Percentiles rank a stretch among this genome's conserved stretches.
Evolutionary conservation across 75 land plant genomes (phyloP).

Genomic region (Isoetes taiwanensis): DNA sequence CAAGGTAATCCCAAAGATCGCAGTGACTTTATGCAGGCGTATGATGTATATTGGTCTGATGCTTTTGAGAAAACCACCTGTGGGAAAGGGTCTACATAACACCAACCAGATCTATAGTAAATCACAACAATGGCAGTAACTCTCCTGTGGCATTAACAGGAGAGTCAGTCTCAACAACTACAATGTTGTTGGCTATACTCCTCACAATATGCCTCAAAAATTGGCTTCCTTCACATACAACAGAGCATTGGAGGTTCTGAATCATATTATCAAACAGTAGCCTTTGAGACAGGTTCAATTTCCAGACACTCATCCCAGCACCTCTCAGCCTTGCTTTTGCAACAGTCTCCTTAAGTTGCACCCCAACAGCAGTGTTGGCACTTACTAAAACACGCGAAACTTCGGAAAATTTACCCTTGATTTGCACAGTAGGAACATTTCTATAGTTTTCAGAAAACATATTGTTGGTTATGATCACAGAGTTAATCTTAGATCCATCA

Average conservation of each 20-base stretch:
- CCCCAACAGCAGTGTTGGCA: slow-evolving; percentile 50
- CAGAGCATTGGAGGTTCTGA: slow-evolving; percentile 51
- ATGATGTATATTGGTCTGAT: too few species aligned
- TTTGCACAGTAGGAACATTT: slow-evolving; percentile 28
- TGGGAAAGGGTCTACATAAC: too few species aligned
- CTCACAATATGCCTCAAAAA: slow-evolving; percentile 36
- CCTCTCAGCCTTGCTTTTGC: slow-evolving; percentile 32
- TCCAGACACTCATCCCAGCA: slow-evolving; percentile 36
- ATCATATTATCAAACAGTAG: slow-evolving; percentile 51
- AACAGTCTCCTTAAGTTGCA: slow-evolving; percentile 51
- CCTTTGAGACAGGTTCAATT: slow-evolving; percentile 33
- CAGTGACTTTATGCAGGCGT: too few species aligned
- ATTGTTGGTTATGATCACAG: slow-evolving; percentile 52
- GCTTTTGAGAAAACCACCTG: too few species aligned
- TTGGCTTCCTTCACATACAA: slow-evolving; percentile 11
- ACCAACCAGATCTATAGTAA: too few species aligned
- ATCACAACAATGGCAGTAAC: too few species aligned
- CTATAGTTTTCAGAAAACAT: slow-evolving; percentile 44
- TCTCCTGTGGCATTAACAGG: slow-evolving; percentile 29
- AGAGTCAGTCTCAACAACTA: slow-evolving; percentile 28
- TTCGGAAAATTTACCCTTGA: slow-evolving; percentile 25
- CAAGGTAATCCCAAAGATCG: too few species aligned
- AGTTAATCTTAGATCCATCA: too few species aligned
- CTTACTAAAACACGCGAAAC: slow-evolving; percentile 50
- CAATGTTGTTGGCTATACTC: slow-evolving; percentile 28